Evolutionary conservation across 2,329 filamentous ascomycete genomes (phyloP).

Genomic region (Phialemonium atrogriseum): DNA sequence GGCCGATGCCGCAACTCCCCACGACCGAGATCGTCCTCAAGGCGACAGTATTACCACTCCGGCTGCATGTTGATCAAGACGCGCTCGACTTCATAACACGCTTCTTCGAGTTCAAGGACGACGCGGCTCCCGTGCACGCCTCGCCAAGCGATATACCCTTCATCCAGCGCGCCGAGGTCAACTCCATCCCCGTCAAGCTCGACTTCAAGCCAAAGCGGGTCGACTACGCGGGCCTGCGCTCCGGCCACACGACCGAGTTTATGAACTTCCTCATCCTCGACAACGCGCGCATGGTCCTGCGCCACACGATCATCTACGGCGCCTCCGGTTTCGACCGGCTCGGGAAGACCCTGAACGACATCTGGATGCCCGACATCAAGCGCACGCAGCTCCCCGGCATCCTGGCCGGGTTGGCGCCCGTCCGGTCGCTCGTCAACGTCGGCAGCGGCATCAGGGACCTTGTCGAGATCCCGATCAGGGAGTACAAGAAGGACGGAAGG

Average conservation of each 20-base stretch:
- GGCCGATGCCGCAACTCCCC: conserved; percentile 72
- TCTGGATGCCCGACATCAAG: conserved; percentile 93
- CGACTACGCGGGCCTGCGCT: conserved; percentile 86
- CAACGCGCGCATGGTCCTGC: conserved; percentile 74
- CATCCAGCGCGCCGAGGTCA: conserved; percentile 81
- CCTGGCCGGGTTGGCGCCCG: conserved; percentile 77
- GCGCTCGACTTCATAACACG: conserved; percentile 93
- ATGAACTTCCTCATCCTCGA: conserved; percentile 98
- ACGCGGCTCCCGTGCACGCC: conserved; percentile 43
- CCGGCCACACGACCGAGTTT: conserved; percentile 91
- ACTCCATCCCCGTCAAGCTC: conserved; percentile 69
- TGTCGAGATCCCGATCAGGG: conserved; percentile 79
- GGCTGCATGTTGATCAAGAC: conserved; percentile 94
- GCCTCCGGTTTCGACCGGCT: conserved; percentile 84
- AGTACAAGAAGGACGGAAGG: conserved; percentile 90
- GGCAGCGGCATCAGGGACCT: conserved; percentile 80
- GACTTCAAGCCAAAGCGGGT: conserved; percentile 99
- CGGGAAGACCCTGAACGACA: conserved; percentile 83
- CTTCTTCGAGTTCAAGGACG: conserved; percentile 97
- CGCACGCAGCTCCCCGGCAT: conserved; percentile 82
- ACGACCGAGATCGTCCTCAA: conserved; percentile 85
- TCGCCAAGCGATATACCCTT: conserved; percentile 71
- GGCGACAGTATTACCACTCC: conserved; percentile 70
- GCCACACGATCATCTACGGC: conserved; percentile 88
- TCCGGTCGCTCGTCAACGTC: conserved; percentile 87